A percentile compares a stretch with the other conserved stretches of the same genome.
Evolutionary conservation across 768 basidiomycete species (phyloP).

Genomic region (Myochromella boudieri): DNA sequence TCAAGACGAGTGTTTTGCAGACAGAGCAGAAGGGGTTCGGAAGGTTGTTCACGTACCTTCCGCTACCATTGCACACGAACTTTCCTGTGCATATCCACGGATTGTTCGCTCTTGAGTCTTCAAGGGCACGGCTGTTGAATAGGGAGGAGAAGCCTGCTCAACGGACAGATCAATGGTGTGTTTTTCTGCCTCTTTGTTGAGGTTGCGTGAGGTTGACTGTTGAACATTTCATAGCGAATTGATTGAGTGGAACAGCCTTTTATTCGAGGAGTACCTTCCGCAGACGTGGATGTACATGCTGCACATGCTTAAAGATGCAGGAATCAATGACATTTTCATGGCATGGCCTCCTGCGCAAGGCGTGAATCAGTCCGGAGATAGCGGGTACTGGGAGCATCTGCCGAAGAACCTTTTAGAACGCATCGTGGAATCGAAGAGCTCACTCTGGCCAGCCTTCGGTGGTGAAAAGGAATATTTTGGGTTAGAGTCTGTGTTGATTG

Average conservation of each 20-base stretch:
- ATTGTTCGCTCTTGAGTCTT: slow-evolving; percentile 44
- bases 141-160: slow-evolving; percentile 33
- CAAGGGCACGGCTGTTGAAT: slow-evolving; percentile 45
- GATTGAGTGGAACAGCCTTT: slow-evolving; percentile 46
- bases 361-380: slow-evolving; percentile 34
- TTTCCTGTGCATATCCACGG: slow-evolving; percentile 48
- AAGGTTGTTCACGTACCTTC: slow-evolving; percentile 48
- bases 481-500: slow-evolving; percentile 25
- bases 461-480: slow-evolving; percentile 1
- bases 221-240: slow-evolving; percentile 33
- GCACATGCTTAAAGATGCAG: slow-evolving; percentile 24
- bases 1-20: slow-evolving; percentile 23
- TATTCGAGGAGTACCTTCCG: slow-evolving; percentile 48
- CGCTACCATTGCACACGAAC: slow-evolving; percentile 43
- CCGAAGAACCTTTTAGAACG: slow-evolving; percentile 26
- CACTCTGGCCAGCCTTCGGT: slow-evolving; percentile 36
- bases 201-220: neutral
- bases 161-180: slow-evolving; percentile 42
- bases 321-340: slow-evolving; percentile 29
- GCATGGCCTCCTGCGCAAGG: slow-evolving; percentile 40
- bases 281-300: slow-evolving; percentile 40
- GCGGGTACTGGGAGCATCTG: slow-evolving; percentile 36
- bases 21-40: slow-evolving; percentile 22
- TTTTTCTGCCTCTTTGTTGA: neutral
- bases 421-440: slow-evolving; percentile 22